A percentile compares a stretch with the other conserved stretches of the same genome.
These are phyloP conservation scores for Botrytis deweyae DNA, from an alignment of 2,329 filamentous ascomycete species.

Conservation along the genomic window DNA sequence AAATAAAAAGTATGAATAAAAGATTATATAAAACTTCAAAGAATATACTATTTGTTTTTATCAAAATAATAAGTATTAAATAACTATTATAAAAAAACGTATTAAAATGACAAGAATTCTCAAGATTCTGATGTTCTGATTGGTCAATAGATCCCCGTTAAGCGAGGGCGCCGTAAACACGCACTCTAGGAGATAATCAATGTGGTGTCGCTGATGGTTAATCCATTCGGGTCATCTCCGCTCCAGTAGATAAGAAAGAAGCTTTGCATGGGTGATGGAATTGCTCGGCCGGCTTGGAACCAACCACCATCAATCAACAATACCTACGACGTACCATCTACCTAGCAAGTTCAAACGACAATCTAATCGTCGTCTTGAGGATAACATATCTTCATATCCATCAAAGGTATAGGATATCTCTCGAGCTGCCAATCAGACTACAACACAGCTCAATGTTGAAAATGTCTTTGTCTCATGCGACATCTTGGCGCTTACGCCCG, in stretches of 20 bases:
- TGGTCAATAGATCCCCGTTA: no score
- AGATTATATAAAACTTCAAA: no score
- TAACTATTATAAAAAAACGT: no score
- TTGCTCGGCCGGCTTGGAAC: neutral
- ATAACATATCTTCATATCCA: neutral
- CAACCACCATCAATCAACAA: neutral
- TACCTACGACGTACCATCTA: neutral
- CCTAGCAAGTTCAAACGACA: neutral
- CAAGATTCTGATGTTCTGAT: no score
- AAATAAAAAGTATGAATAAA: no score
- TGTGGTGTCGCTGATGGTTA: neutral
- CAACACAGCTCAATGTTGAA: no score
- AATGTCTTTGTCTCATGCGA: neutral
- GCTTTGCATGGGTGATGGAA: neutral
- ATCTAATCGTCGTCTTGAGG: neutral
- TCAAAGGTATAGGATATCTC: neutral
- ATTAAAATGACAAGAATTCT: no score
- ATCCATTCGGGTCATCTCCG: neutral
- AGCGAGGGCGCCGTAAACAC: no score
- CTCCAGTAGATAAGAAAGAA: neutral
- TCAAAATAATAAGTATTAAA: no score
- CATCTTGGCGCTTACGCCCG: neutral
- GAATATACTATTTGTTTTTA: no score
- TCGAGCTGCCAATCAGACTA: neutral
- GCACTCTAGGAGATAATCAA: no score